Evolutionary conservation across 768 basidiomycete genomes (phyloP).

Genomic region (Tulasnella sp.): DNA sequence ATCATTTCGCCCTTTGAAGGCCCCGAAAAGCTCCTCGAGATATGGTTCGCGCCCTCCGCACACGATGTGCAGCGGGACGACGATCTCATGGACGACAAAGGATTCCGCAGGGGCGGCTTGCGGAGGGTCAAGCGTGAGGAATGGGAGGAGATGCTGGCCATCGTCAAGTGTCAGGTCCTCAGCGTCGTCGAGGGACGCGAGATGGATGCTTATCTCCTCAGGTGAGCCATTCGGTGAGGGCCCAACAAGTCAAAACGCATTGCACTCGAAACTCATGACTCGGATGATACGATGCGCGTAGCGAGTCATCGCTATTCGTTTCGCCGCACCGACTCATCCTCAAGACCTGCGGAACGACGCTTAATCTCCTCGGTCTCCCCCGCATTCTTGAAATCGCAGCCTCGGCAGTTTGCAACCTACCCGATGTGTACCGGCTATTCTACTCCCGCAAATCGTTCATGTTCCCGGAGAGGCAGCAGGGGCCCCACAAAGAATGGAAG

Average conservation of each 20-base stretch:
- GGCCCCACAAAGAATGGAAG: conserved; percentile 89
- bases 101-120: conserved; percentile 52
- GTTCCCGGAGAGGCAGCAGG: conserved; percentile 92
- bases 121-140: conserved; percentile 59
- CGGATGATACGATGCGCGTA: conserved; percentile 34
- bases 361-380: conserved; percentile 90
- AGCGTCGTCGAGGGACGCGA: conserved; percentile 82
- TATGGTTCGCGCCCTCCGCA: conserved; percentile 87
- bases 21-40: conserved; percentile 89
- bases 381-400: conserved; percentile 90
- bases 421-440: conserved; percentile 79
- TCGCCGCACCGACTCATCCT: conserved; percentile 92
- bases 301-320: conserved; percentile 95
- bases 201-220: conserved; percentile 90
- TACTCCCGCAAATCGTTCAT: conserved; percentile 99
- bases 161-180: conserved; percentile 93
- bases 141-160: conserved; percentile 97
- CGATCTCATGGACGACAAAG: conserved; percentile 28
- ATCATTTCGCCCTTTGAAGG: conserved; percentile 62
- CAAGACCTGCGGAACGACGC: conserved; percentile 97
- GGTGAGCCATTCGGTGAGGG: conserved; percentile 41
- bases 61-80: conserved; percentile 33
- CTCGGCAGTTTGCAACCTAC: conserved; percentile 45
- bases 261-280: no score
- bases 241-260: no score